Conservation (phyloP, 225 moss, liverwort and hornwort species). For the Sphagnum contortum region DNA sequence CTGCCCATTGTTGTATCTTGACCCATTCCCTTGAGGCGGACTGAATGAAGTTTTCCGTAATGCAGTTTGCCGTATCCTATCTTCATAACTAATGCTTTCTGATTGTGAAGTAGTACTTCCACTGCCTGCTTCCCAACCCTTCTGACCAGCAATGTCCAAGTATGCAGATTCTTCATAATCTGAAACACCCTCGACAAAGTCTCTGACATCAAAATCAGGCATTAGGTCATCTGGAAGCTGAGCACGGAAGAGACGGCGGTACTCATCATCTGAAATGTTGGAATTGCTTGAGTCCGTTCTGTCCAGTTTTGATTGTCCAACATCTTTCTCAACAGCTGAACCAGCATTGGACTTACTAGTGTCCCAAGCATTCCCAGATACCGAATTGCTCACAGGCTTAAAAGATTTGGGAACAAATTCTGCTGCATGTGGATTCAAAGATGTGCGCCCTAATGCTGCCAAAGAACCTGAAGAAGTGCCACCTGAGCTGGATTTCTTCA, state of each 20-base stretch:
- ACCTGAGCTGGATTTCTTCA: conserved; percentile 12
- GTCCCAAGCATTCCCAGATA: conserved; percentile 12
- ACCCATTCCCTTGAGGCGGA: conserved; percentile 12
- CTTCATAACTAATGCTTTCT: conserved; percentile 24
- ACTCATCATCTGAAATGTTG: conserved; percentile 50
- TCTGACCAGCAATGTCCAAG: conserved; percentile 2
- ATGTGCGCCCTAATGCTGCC: conserved; percentile 14
- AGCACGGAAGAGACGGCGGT: conserved; percentile 36
- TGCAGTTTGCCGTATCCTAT: conserved; percentile 16
- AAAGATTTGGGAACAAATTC: conserved; percentile 40
- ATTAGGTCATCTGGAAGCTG: conserved; percentile 55
- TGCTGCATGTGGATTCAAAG: conserved; percentile 42
- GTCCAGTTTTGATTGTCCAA: conserved; percentile 20
- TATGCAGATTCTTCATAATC: conserved; percentile 26
- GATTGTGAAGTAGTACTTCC: conserved; percentile 13
- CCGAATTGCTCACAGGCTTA: conserved; percentile 12
- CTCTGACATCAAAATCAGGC: conserved; percentile 45
- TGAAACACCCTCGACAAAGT: conserved; percentile 21
- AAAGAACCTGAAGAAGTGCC: conserved; percentile 13
- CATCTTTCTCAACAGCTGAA: conserved; percentile 10
- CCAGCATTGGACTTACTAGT: conserved; percentile 6
- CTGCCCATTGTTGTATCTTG: conserved; percentile 22
- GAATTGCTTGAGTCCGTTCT: conserved; percentile 52
- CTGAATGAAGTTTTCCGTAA: conserved; percentile 19
- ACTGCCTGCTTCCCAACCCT: conserved; percentile 23